Conservation (phyloP, 129 eudicot genomes). For the Tagetes patula region DNA sequence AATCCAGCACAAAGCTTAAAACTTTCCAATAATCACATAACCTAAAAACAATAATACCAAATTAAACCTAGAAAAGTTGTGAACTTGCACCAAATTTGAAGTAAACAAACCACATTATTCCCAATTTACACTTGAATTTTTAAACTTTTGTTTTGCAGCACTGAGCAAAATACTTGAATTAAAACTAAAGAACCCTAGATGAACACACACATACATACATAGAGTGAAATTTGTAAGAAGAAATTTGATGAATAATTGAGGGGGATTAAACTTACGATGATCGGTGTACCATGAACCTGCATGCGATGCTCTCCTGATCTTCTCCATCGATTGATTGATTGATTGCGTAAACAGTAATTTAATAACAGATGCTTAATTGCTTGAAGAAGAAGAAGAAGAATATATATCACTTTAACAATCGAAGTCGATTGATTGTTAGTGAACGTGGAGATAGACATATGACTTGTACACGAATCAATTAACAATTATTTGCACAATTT, state of each 20-base stretch:
- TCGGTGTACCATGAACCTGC: constrained; percentile 97
- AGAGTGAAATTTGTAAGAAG: neutral
- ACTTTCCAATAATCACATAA: constrained; percentile 4
- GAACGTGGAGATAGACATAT: no score
- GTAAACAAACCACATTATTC: neutral
- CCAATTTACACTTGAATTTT: neutral
- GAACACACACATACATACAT: neutral
- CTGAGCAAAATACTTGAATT: neutral
- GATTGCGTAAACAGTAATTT: no score
- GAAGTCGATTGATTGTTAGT: no score
- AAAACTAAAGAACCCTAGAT: neutral
- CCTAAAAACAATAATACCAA: neutral
- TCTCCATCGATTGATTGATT: constrained; percentile 43
- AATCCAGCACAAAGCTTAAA: neutral
- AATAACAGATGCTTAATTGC: no score
- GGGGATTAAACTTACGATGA: constrained; percentile 57
- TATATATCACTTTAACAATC: no score
- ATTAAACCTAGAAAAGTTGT: neutral
- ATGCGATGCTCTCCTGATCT: constrained; percentile 75
- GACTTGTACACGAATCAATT: no score
- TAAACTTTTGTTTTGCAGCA: neutral
- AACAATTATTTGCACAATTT: no score
- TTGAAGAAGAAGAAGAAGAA: no score
- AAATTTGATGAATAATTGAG: neutral
- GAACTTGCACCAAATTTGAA: constrained; percentile 4